These are phyloP conservation scores for Trametes hirsuta DNA, from an alignment of 1,284 basidiomycete species.

Conservation along the genomic window DNA sequence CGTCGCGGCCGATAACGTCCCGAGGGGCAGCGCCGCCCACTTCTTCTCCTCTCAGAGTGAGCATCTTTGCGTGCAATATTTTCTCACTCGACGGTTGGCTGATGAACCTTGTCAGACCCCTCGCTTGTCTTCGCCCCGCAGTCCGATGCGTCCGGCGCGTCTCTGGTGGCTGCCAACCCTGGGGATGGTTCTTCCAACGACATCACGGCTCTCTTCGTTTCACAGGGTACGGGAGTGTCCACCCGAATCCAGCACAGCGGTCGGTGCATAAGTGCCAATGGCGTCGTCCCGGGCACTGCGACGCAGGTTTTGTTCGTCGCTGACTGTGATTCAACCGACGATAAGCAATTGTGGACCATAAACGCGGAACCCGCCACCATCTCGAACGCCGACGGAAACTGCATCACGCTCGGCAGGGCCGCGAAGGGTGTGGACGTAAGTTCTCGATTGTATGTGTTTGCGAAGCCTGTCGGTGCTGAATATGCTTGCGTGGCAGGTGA, in stretches of 20 bases:
- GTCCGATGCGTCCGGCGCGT: background rate
- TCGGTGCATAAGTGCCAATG: slow-evolving; percentile 18
- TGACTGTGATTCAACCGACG: slow-evolving; percentile 11
- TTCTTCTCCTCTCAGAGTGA: slow-evolving; percentile 20
- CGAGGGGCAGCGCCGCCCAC: slow-evolving; percentile 14
- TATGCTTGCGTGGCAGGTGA: background rate
- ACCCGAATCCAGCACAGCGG: slow-evolving; percentile 14
- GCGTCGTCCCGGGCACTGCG: slow-evolving; percentile 11
- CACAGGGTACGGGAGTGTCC: slow-evolving; percentile 8
- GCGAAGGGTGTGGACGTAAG: slow-evolving; percentile 6
- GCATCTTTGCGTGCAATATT: background rate
- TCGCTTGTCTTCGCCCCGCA: slow-evolving; percentile 11
- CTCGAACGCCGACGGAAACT: slow-evolving; percentile 24
- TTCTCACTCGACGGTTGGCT: no score
- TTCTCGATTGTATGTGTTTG: background rate
- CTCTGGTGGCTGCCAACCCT: slow-evolving; percentile 1
- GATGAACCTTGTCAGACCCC: background rate
- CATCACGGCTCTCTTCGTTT: slow-evolving; percentile 11
- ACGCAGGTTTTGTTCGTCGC: slow-evolving; percentile 15
- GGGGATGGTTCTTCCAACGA: slow-evolving; percentile 18
- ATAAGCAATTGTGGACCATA: slow-evolving; percentile 8
- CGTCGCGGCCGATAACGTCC: slow-evolving; percentile 16
- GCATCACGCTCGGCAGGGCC: slow-evolving; percentile 16
- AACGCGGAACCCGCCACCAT: slow-evolving; percentile 12
- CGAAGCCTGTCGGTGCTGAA: background rate